A percentile compares a stretch with the other conserved stretches of the same genome.
Conservation (phyloP, 371 early-diverging fungal species). For the Mortierella sp. region DNA sequence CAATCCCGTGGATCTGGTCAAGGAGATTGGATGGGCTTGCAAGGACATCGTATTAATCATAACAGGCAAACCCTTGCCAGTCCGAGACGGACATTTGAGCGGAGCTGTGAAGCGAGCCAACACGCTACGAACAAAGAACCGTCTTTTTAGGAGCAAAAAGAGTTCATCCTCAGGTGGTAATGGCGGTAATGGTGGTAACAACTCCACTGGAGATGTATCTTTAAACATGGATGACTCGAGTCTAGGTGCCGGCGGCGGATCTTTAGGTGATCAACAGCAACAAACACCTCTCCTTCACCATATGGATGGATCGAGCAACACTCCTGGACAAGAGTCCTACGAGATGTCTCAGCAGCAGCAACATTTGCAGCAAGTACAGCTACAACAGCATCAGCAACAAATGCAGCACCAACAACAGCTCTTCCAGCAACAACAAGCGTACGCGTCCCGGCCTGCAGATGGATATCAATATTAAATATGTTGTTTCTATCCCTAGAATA, state of each 20-base stretch:
- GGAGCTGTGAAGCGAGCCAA: conserved; percentile 41
- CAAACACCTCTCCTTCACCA: conserved; percentile 13
- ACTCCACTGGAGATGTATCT: too few relatives aligned
- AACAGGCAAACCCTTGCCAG: conserved; percentile 20
- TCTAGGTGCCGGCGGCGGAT: conserved; percentile 29
- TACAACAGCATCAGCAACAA: conserved; percentile 23
- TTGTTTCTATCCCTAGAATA: too few relatives aligned
- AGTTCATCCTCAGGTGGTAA: not conserved
- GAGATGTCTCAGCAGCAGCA: conserved; percentile 17
- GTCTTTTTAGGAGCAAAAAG: conserved; percentile 9
- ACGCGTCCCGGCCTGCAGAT: conserved; percentile 23
- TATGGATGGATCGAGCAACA: not conserved
- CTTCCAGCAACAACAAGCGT: conserved; percentile 24
- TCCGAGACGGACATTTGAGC: conserved; percentile 37
- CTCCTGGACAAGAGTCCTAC: not conserved
- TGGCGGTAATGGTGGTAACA: not conserved
- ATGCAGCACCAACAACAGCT: conserved; percentile 13
- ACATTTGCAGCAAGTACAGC: conserved; percentile 18
- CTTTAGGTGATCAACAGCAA: not conserved
- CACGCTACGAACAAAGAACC: conserved; percentile 28
- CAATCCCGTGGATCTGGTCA: conserved; percentile 42
- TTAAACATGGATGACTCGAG: conserved; percentile 7
- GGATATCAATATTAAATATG: conserved; percentile 31
- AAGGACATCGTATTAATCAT: conserved; percentile 27
- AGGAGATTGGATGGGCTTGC: conserved; percentile 42